Percentiles rank a stretch among this genome's conserved stretches.
Conservation (phyloP, 192 early-diverging fungal species). For the Coemansia sp. region DNA sequence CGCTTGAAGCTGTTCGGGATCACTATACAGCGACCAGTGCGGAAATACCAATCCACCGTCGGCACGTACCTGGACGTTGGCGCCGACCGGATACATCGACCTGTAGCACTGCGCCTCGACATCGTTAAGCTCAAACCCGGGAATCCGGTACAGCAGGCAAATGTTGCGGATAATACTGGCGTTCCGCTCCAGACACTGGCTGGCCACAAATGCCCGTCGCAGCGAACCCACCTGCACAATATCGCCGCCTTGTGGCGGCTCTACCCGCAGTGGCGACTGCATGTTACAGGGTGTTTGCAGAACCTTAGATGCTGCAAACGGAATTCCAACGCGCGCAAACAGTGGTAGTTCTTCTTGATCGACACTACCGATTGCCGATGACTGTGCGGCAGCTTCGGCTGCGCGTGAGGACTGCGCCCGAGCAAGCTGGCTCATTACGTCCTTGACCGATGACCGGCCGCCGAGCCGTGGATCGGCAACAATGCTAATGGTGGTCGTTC, state of each 20-base stretch:
- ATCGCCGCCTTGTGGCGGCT: background rate
- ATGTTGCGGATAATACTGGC: conserved; percentile 45
- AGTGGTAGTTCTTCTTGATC: conserved; percentile 25
- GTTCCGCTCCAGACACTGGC: conserved; percentile 48
- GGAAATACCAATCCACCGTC: conserved; percentile 1
- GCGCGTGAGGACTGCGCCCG: background rate
- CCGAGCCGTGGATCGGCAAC: conserved; percentile 9
- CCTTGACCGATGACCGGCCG: background rate
- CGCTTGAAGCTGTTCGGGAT: background rate
- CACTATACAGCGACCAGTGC: conserved; percentile 21
- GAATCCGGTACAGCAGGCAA: conserved; percentile 34
- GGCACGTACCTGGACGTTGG: background rate
- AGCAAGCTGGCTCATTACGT: background rate
- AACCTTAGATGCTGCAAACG: conserved; percentile 10
- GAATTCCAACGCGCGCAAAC: conserved; percentile 44
- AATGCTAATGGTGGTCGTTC: conserved; percentile 8
- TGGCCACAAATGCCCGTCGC: conserved; percentile 28
- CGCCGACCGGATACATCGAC: background rate
- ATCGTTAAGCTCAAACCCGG: conserved; percentile 25
- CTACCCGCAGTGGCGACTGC: conserved; percentile 7
- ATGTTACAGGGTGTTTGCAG: conserved; percentile 22
- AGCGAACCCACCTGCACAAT: conserved; percentile 20
- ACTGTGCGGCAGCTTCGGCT: background rate
- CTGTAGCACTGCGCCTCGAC: conserved; percentile 9
- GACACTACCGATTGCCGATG: too few species aligned